Evolutionary conservation across 805 yeast genomes (phyloP), one percentile per base, ranked within the genome.

Genomic region (Candida palmyrensis): DNA sequence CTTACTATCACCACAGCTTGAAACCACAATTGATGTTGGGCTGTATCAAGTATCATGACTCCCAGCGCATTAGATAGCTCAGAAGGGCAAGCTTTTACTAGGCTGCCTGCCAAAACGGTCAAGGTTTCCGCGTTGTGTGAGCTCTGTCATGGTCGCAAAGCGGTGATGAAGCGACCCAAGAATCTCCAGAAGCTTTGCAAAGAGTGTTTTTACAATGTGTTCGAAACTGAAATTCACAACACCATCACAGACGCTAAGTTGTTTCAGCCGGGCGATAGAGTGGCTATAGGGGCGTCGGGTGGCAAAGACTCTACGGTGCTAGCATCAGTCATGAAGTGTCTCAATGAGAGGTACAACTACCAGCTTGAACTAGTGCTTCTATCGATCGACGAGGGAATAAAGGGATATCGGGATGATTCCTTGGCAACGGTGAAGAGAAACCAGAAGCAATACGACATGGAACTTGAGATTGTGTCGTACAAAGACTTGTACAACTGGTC

Each of bases 211-310:
- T 90, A 71, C 53, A 71, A 75, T 39, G 94, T 88, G 2, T 92
- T 92, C 58, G 99, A 92, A 60, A 84, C 94, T 0, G 99, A 92
- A 54, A 84, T 92, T 42, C 98, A 92, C 63, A 75, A 87, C 47
- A 90, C 98, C 2, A 90, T 92, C 29, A 64, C 70, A 10, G 65
- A 73, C 22, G 80, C 82, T 34, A 66, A 75, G 1, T 69, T 92
- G 30, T 92, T 92, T 48, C 55, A 75, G 16, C 68, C 62, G 0
- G 97, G 97, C 11, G 98, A 92, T 51, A 72, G 64, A 18, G 89
- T 92, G 2, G 98, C 97, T 12, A 89, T 92, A 16, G 99, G 99
- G 12, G 99, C 99, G 0, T 86, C 96, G 1, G 99, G 99, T 17
- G 99, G 99, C 33, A 92, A 92, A 49, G 99, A 92, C 55, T 86